These are phyloP conservation scores for Myxozyma lipomycoides DNA, from an alignment of 805 yeast genomes.

Conservation along the genomic window DNA sequence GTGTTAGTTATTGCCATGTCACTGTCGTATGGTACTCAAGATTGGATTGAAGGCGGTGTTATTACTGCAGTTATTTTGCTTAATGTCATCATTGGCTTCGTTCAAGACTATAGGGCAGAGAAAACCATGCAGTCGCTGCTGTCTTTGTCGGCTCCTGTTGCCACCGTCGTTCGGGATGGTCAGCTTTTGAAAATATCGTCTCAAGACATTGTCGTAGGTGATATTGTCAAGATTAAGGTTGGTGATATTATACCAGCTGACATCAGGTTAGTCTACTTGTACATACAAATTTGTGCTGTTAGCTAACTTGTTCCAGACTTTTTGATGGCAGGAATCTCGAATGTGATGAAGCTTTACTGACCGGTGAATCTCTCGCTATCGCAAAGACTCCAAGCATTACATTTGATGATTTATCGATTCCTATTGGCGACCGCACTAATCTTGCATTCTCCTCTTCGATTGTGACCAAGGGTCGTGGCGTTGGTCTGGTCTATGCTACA, in stretches of 20 bases:
- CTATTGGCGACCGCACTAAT: conserved; percentile 71
- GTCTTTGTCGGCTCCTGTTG: conserved; percentile 65
- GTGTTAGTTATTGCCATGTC: conserved; percentile 39
- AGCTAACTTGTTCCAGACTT: conserved; percentile 38
- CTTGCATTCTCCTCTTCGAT: conserved; percentile 66
- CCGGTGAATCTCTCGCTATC: conserved; percentile 65
- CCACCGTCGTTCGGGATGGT: conserved; percentile 62
- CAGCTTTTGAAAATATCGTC: conserved; percentile 55
- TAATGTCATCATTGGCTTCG: conserved; percentile 62
- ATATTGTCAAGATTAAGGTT: conserved; percentile 55
- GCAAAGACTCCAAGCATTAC: conserved; percentile 47
- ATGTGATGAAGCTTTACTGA: conserved; percentile 63
- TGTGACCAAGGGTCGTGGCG: conserved; percentile 73
- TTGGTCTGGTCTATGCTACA: conserved; percentile 61
- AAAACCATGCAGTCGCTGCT: conserved; percentile 73
- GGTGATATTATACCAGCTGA: conserved; percentile 83
- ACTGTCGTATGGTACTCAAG: conserved; percentile 66
- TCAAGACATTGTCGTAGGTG: conserved; percentile 69
- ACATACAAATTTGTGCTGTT: neutral
- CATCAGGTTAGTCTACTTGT: conserved; percentile 34
- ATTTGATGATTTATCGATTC: conserved; percentile 41
- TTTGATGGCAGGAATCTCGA: conserved; percentile 59
- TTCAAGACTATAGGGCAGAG: conserved; percentile 71
- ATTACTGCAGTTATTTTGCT: conserved; percentile 62
- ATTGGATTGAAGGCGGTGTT: conserved; percentile 82